These are phyloP conservation scores for Warburgia ugandensis DNA, from an alignment of 164 flowering plant species.

Conservation along the genomic window DNA sequence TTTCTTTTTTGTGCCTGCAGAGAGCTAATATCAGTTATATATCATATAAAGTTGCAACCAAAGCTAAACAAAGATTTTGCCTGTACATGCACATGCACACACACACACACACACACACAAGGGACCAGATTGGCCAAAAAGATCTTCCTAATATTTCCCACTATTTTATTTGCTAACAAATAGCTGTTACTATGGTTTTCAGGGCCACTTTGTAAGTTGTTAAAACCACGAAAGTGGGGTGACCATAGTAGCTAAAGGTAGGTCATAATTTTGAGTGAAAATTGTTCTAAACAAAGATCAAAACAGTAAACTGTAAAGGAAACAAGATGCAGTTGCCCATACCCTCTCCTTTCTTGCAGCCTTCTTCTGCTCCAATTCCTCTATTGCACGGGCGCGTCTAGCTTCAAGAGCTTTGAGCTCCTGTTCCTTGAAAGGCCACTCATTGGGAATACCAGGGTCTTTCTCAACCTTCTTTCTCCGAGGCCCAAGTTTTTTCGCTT, in stretches of 20 bases:
- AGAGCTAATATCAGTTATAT: neutral
- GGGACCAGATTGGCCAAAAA: neutral
- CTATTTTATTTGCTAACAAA: no score
- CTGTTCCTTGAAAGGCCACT: constrained; percentile 96
- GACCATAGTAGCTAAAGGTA: no score
- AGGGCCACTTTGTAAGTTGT: no score
- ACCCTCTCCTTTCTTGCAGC: constrained; percentile 95
- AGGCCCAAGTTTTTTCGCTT: constrained; percentile 72
- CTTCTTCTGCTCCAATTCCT: constrained; percentile 84
- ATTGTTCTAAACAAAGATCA: no score
- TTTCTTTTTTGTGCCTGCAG: constrained; percentile 80
- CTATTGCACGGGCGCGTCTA: constrained; percentile 64
- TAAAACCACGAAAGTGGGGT: no score
- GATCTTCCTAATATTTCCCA: no score
- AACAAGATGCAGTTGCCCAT: constrained; percentile 7
- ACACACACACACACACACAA: neutral
- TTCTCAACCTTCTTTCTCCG: constrained; percentile 64
- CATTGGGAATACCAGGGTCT: constrained; percentile 95
- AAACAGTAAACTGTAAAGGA: neutral
- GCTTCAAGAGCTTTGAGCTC: constrained; percentile 91
- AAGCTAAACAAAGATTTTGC: neutral
- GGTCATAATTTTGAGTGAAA: no score
- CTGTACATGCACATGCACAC: neutral
- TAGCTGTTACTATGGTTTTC: no score
- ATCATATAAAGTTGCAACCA: neutral